phyloP scores from a whole-genome alignment of 768 basidiomycete species.

The Podaxis mareebaensis region DNA sequence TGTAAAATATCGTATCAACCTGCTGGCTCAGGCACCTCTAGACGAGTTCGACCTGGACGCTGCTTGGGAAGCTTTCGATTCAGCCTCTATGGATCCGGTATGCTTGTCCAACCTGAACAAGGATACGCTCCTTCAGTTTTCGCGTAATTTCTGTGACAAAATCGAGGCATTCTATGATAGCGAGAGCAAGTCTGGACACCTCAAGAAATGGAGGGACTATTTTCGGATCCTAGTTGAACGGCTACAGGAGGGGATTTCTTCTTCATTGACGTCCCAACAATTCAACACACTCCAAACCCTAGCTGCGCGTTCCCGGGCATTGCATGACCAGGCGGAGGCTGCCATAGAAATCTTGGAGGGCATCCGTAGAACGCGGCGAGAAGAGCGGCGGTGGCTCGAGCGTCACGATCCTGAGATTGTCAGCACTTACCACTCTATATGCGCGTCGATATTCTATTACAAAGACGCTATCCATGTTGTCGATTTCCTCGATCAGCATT shows the following conservation, averaged over 20 bases:
- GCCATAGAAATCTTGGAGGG: constrained; percentile 3
- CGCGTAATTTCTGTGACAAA: constrained; percentile 26
- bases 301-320: background rate
- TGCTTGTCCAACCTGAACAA: background rate
- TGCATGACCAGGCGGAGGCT: background rate
- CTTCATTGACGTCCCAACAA: background rate
- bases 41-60: constrained; percentile 34
- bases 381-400: background rate
- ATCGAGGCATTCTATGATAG: constrained; percentile 18
- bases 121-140: constrained; percentile 21
- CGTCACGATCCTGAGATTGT: background rate
- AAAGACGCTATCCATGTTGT: constrained; percentile 14
- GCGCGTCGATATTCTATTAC: constrained; percentile 9
- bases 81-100: constrained; percentile 18
- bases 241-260: constrained; percentile 10
- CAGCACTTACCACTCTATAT: background rate
- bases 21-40: background rate
- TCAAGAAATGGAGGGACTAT: constrained; percentile 22
- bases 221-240: constrained; percentile 33
- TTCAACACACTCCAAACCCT: background rate
- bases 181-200: background rate
- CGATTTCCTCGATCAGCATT: constrained; percentile 5
- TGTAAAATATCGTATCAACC: background rate
- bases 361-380: background rate
- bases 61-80: constrained; percentile 41